Evolutionary conservation across 2,329 filamentous ascomycete species (phyloP).

Genomic region (Neophaeococcomyces aloes): DNA sequence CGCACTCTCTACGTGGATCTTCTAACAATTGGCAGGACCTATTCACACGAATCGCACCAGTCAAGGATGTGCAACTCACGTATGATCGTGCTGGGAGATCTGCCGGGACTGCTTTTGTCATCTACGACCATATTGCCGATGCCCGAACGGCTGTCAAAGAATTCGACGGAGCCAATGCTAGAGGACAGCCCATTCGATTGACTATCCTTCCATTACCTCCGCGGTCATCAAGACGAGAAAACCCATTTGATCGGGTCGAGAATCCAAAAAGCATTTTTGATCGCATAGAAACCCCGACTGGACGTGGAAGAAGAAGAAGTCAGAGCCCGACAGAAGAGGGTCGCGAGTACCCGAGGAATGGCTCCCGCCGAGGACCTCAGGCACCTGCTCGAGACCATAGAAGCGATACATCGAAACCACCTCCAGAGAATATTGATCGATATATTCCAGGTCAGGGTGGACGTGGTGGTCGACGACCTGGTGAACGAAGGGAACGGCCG

Average conservation of each 20-base stretch:
- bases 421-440: slow-evolving; percentile 62
- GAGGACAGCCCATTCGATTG: slow-evolving; percentile 72
- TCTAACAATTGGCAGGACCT: slow-evolving; percentile 50
- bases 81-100: slow-evolving; percentile 87
- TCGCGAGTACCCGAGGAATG: slow-evolving; percentile 34
- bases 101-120: slow-evolving; percentile 73
- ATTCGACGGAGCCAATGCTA: slow-evolving; percentile 83
- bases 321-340: slow-evolving; percentile 31
- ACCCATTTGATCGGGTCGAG: slow-evolving; percentile 42
- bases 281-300: slow-evolving; percentile 41
- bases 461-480: slow-evolving; percentile 36
- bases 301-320: slow-evolving; percentile 31
- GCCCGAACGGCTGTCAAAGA: slow-evolving; percentile 65
- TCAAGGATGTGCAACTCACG: slow-evolving; percentile 57
- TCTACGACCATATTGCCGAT: slow-evolving; percentile 60
- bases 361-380: slow-evolving; percentile 29
- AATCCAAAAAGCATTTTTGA: slow-evolving; percentile 56
- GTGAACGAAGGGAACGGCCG: slow-evolving; percentile 33
- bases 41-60: slow-evolving; percentile 65
- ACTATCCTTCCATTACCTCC: slow-evolving; percentile 51
- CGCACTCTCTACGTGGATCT: not conserved
- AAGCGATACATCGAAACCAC: slow-evolving; percentile 45
- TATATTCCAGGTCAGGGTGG: slow-evolving; percentile 57
- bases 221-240: slow-evolving; percentile 25
- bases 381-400: slow-evolving; percentile 35